Percentiles rank a stretch among this genome's conserved stretches.
These are phyloP conservation scores for Penicillium concentricum DNA, from an alignment of 2,329 filamentous ascomycete species.

Conservation along the genomic window DNA sequence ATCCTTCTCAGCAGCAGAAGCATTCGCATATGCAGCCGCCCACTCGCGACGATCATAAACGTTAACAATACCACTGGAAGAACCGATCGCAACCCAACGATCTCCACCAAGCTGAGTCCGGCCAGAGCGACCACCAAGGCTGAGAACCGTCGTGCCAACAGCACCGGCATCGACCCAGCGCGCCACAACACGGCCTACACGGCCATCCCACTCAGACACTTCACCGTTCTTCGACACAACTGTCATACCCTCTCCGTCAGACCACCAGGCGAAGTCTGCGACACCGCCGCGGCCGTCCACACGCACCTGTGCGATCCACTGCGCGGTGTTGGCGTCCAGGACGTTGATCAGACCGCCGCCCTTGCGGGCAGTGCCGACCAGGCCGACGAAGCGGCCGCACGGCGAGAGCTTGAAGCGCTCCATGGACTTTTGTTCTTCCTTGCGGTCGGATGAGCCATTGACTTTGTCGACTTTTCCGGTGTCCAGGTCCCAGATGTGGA, in stretches of 20 bases:
- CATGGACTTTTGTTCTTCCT: constrained; percentile 84
- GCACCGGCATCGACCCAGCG: constrained; percentile 90
- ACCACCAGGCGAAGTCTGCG: constrained; percentile 92
- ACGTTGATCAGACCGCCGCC: constrained; percentile 88
- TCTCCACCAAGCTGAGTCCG: constrained; percentile 63
- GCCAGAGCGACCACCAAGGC: constrained; percentile 60
- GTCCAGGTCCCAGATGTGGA: constrained; percentile 89
- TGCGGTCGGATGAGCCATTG: constrained; percentile 65
- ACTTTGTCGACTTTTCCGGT: constrained; percentile 82
- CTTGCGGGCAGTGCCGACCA: constrained; percentile 76
- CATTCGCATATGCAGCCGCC: constrained; percentile 41
- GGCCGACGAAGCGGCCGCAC: constrained; percentile 79
- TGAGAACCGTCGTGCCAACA: constrained; percentile 78
- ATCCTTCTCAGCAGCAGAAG: constrained; percentile 23
- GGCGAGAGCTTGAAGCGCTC: constrained; percentile 86
- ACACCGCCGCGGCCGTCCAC: constrained; percentile 81
- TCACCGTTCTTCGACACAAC: constrained; percentile 85
- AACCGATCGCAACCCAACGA: constrained; percentile 86
- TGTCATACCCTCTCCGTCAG: constrained; percentile 74
- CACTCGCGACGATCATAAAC: constrained; percentile 81
- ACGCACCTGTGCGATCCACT: constrained; percentile 82
- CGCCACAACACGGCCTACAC: constrained; percentile 66
- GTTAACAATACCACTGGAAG: constrained; percentile 84
- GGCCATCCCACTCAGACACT: constrained; percentile 82
- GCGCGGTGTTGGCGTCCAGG: constrained; percentile 72